phyloP scores from a whole-genome alignment of 169 alveolate genomes.

The Plasmodium vinckei region DNA sequence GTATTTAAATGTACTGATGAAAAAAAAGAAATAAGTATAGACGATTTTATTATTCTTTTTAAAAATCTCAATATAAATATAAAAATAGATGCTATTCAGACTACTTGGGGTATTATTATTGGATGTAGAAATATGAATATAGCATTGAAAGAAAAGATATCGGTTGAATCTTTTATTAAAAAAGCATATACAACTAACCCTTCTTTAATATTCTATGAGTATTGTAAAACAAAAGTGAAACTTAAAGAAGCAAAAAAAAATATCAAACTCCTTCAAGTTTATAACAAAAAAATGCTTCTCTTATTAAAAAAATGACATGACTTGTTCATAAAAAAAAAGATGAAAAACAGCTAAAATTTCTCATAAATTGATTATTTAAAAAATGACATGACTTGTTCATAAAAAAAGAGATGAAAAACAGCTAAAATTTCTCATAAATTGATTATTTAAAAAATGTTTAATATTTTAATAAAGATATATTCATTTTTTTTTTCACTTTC shows the following conservation, averaged over 20 bases:
- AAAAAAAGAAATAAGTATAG: conserved; percentile 20
- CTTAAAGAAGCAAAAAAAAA: conserved; percentile 28
- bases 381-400: not conserved
- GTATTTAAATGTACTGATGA: conserved; percentile 22
- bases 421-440: too few species aligned
- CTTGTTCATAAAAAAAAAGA: not conserved
- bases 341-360: too few species aligned
- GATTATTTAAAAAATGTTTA: not conserved
- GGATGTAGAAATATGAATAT: conserved; percentile 2
- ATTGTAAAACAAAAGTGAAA: conserved; percentile 42
- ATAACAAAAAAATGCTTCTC: conserved; percentile 34
- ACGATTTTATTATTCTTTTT: conserved; percentile 19
- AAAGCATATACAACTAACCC: conserved; percentile 64
- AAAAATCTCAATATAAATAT: conserved; percentile 27
- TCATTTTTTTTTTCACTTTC: too few species aligned
- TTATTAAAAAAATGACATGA: conserved; percentile 2
- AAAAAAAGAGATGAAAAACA: too few species aligned
- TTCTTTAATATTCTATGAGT: conserved; percentile 40
- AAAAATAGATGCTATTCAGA: not conserved
- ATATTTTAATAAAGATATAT: too few species aligned
- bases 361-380: too few species aligned
- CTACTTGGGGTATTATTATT: conserved; percentile 45
- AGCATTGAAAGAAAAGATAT: conserved; percentile 26
- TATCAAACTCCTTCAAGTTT: conserved; percentile 9
- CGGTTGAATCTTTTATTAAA: conserved; percentile 18